phyloP scores from a whole-genome alignment of 2,329 filamentous ascomycete genomes.

The Sporothrix curviconia region DNA sequence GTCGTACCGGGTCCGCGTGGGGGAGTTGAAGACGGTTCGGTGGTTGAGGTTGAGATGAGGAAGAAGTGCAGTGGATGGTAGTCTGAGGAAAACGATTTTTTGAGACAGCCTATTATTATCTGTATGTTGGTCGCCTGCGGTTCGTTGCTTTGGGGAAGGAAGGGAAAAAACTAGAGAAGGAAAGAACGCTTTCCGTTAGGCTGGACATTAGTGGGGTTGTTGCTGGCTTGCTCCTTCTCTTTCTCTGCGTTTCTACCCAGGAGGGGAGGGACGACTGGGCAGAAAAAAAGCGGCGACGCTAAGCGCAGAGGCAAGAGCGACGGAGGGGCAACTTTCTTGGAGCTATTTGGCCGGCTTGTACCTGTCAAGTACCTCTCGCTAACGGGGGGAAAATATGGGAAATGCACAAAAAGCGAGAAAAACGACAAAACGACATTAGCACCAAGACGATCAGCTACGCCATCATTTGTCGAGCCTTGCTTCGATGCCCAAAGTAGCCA shows the following conservation, averaged over 20 bases:
- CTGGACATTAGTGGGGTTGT: slow-evolving; percentile 7
- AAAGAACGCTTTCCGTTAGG: background rate
- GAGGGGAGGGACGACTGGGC: slow-evolving; percentile 3
- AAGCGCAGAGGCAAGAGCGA: background rate
- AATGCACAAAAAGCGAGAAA: background rate
- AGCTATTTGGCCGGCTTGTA: background rate
- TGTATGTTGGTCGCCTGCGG: slow-evolving; percentile 2
- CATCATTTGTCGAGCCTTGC: no score
- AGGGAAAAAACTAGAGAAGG: slow-evolving; percentile 1
- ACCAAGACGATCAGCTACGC: no score
- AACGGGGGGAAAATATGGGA: background rate
- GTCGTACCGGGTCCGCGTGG: slow-evolving; percentile 1
- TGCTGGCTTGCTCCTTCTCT: slow-evolving; percentile 1
- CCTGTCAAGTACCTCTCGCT: slow-evolving; percentile 1
- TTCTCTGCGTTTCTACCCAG: slow-evolving; percentile 6
- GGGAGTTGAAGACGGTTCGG: background rate
- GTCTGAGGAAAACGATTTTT: slow-evolving; percentile 6
- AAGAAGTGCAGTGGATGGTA: background rate
- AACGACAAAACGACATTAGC: no score
- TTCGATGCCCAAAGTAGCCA: no score
- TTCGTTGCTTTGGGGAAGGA: background rate
- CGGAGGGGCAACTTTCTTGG: slow-evolving; percentile 2
- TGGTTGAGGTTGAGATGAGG: background rate
- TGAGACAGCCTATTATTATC: slow-evolving; percentile 7
- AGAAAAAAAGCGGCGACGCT: slow-evolving; percentile 7